Evolutionary conservation across 1,139 yeast species (phyloP), one percentile per base, ranked within the genome.

Genomic region (Kodamaea plutei): DNA sequence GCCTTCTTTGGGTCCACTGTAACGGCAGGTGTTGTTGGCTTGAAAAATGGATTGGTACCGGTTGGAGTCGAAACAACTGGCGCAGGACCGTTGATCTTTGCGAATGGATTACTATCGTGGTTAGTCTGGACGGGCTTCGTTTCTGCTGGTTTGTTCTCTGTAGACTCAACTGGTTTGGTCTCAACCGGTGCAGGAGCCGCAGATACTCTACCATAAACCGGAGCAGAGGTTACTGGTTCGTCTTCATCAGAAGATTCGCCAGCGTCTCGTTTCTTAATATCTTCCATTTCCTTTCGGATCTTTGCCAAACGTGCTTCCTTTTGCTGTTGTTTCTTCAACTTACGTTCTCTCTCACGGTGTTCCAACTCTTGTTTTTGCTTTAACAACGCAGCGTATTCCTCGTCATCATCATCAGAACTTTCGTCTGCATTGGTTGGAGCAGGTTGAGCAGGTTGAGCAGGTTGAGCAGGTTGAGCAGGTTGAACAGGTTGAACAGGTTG

Each of bases 261-360:
- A 20, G 56, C 54, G 20, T 54, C 59, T 34, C 52, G 53, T 29
- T 48, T 50, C 41, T 60, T 76, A 44, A 73, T 41, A n/a, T 60
- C 78, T 39, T 76, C 80, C 80, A 79, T 75, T 56, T 84, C 83
- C 39, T 69, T 74, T 47, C 65, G 70, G 37, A 80, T 58, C 35
- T 69, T 70, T 1, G 83, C 84, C 40, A 79, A 56, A 30, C 79
- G 64, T 23, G 71, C 80, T 39, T 77, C 84, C 44, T 73, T 75
- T 18, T 69, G 76, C 30, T 62, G 64, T 41, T 66, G 67, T 44
- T 61, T 73, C 52, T 59, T 69, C 37, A 60, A 58, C 37, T 67
- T 72, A 39, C 73, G 62, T 40, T 72, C 76, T 24, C 49, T 49
- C 34, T 71, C 76, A 29, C 64, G 61, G 4, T 62, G 63, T 44